Evolutionary conservation across 192 early-diverging fungal genomes (phyloP).

Genomic region (Podila clonocystis): DNA sequence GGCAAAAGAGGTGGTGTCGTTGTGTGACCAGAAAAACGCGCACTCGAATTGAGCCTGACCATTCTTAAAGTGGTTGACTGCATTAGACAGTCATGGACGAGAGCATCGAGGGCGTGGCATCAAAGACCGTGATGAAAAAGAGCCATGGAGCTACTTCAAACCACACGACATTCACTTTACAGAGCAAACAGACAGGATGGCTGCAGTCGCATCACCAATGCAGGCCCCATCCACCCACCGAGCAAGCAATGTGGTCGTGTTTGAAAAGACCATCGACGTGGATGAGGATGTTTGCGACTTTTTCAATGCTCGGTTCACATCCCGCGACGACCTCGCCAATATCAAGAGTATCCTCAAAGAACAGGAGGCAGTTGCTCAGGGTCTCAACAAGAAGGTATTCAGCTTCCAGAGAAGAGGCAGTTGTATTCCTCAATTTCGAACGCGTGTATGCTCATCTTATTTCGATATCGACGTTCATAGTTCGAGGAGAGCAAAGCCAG

Average conservation of each 20-base stretch:
- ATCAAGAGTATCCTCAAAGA: constrained; percentile 29
- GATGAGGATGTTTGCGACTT: constrained; percentile 52
- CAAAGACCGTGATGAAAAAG: not conserved
- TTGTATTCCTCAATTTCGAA: not conserved
- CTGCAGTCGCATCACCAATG: not conserved
- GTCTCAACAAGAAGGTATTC: constrained; percentile 34
- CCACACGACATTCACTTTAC: not conserved
- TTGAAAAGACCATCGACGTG: constrained; percentile 46
- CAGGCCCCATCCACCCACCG: not conserved
- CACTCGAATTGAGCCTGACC: too few relatives aligned
- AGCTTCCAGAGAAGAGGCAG: not conserved
- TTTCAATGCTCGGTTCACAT: constrained; percentile 44
- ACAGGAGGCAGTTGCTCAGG: constrained; percentile 12
- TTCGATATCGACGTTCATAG: not conserved
- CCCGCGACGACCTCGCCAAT: constrained; percentile 47
- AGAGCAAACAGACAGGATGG: not conserved
- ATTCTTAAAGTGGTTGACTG: too few relatives aligned
- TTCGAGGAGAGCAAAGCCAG: constrained; percentile 27
- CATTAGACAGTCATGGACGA: not conserved
- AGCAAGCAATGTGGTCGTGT: constrained; percentile 42
- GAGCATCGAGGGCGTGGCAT: not conserved
- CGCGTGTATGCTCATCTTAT: not conserved
- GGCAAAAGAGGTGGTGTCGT: too few relatives aligned
- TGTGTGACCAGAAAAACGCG: too few relatives aligned
- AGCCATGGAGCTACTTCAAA: not conserved